Base-by-base conservation (phyloP, 805 yeast genomes). In the Clavispora carvajalis region DNA sequence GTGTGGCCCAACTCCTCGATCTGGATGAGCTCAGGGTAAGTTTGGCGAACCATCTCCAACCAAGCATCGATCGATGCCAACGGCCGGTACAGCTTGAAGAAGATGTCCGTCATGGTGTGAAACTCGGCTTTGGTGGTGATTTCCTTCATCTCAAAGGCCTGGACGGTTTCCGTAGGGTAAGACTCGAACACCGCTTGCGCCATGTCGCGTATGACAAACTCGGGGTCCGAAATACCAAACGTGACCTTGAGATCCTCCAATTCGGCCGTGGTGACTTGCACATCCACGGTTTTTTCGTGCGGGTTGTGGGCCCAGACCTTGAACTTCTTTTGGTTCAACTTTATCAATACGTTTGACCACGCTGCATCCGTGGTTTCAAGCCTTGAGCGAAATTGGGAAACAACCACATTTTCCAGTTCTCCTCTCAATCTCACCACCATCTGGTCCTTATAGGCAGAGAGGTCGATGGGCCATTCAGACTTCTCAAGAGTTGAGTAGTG, bases 1-100 rank as follows among this genome's bases (percentile, higher is more conserved):
- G 95, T 85, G 41, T 71, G 71, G 2, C 96, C 97, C 12, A 87
- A 75, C 51, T 73, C 67, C 55, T 84, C 88, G 13, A 85, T 58
- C 3, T 59, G 60, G n/a, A 86, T 73, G 7, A 82, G 52, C 8
- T 79, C 73, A 0, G 95, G 87, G 57, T 74, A 85, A 1, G 85
- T 72, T 40, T 73, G 70, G 44, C 70, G 67, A 16, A 88, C 53
- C 17, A 80, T 51, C 34, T 78, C 82, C 47, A 82, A 67, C 95
- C 95, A 87, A 1, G 80, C 65, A 51, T 85, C 73, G 15, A 89
- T 81, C 4, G 87, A 74, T 22, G 75, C 74, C 44, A 86, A 63
- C 22, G 83, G 78, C 44, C 90, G 70, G 61, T 79, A 88, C 37
- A 78, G 80, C 45, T 71, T 74, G 59, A 88, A 88, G 57, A 88